Conservation (phyloP, 2,329 filamentous ascomycete genomes). For the Exophiala alcalophila region DNA sequence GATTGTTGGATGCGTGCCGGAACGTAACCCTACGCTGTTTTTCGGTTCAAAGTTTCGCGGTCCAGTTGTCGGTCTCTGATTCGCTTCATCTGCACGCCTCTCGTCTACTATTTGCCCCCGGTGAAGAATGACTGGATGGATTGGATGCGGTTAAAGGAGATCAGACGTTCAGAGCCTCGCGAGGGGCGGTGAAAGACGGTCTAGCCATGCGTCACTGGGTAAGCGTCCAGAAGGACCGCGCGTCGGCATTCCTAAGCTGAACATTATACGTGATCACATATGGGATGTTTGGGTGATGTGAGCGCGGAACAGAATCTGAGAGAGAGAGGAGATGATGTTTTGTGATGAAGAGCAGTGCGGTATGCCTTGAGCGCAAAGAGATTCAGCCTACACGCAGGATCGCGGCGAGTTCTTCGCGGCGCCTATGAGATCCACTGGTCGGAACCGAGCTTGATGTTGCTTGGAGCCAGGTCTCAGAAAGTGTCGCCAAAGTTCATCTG, state of each 20-base stretch:
- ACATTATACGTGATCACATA: constrained; percentile 59
- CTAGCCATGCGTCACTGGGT: constrained; percentile 44
- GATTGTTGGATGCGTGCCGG: constrained; percentile 65
- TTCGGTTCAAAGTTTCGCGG: constrained; percentile 73
- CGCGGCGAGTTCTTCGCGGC: constrained; percentile 19
- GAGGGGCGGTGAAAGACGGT: constrained; percentile 42
- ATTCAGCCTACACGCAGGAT: constrained; percentile 21
- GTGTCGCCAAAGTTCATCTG: constrained; percentile 20
- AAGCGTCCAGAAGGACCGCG: constrained; percentile 42
- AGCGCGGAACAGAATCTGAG: constrained; percentile 33
- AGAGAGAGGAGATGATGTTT: constrained; percentile 50
- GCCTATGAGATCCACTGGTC: constrained; percentile 27
- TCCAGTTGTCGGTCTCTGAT: constrained; percentile 67
- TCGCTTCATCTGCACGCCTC: constrained; percentile 50
- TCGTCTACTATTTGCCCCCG: constrained; percentile 31
- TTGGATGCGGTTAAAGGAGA: constrained; percentile 41
- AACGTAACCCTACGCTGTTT: constrained; percentile 93
- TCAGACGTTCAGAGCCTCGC: constrained; percentile 47
- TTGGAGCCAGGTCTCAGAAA: constrained; percentile 28
- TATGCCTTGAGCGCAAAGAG: constrained; percentile 25
- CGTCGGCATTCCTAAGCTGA: constrained; percentile 56
- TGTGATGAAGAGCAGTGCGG: constrained; percentile 7
- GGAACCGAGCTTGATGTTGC: constrained; percentile 27
- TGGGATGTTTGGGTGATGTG: constrained; percentile 54
- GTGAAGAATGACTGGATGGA: constrained; percentile 37